These are phyloP conservation scores for Fusarium sp. DNA, from an alignment of 2,329 filamentous ascomycete genomes.

Conservation along the genomic window DNA sequence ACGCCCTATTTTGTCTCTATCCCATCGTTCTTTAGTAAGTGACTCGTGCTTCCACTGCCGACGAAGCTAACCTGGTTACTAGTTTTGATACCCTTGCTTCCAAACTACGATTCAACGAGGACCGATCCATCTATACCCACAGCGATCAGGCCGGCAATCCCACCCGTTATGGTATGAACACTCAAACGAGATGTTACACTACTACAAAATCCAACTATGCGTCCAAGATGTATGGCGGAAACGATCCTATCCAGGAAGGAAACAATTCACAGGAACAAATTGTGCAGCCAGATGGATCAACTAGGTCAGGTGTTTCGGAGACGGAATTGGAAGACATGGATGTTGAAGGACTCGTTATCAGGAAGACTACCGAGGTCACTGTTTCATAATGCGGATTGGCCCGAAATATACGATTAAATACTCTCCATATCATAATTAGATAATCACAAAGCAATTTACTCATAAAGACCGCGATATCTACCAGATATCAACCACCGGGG, in stretches of 20 bases:
- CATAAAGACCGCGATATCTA: background rate
- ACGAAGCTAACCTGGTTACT: background rate
- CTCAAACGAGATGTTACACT: slow-evolving; percentile 22
- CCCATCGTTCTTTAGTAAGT: slow-evolving; percentile 54
- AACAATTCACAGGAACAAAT: slow-evolving; percentile 25
- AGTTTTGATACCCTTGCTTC: slow-evolving; percentile 51
- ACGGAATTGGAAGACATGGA: slow-evolving; percentile 20
- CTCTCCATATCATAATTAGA: background rate
- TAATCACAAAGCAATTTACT: background rate
- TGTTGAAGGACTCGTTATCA: slow-evolving; percentile 29
- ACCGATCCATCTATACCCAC: slow-evolving; percentile 18
- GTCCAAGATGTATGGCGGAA: slow-evolving; percentile 1
- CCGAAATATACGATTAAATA: fast-evolving
- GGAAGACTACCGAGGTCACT: slow-evolving; percentile 39
- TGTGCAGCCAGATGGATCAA: slow-evolving; percentile 21
- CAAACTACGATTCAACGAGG: slow-evolving; percentile 42
- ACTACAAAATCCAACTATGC: slow-evolving; percentile 17
- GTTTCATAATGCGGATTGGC: background rate
- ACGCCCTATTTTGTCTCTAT: slow-evolving; percentile 55
- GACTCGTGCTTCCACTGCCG: fast-evolving
- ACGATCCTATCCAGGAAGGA: background rate
- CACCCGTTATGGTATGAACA: slow-evolving; percentile 7
- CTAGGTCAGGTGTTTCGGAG: slow-evolving; percentile 12
- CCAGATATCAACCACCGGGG: background rate
- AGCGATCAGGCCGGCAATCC: slow-evolving; percentile 5